These are phyloP conservation scores for Backusella macrospora DNA, from an alignment of 192 early-diverging fungal species.

Conservation along the genomic window DNA sequence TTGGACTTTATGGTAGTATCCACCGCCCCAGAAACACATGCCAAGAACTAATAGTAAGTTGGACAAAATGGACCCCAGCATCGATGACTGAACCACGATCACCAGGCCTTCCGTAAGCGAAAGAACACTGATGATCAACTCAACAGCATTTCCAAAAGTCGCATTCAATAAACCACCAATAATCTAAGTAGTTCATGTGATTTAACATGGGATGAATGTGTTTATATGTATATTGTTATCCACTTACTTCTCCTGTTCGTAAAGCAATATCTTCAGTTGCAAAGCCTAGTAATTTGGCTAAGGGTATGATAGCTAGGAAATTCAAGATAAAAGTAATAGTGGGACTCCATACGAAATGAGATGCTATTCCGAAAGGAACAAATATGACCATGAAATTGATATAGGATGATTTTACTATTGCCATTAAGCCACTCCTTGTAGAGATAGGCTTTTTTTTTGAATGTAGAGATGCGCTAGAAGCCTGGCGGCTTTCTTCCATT, in stretches of 20 bases:
- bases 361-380: slow-evolving; percentile 78
- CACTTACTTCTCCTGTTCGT: slow-evolving; percentile 61
- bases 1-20: slow-evolving; percentile 75
- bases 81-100: slow-evolving; percentile 84
- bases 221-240: background rate
- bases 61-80: slow-evolving; percentile 89
- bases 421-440: background rate
- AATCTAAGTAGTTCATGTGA: slow-evolving; percentile 38
- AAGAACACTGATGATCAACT: slow-evolving; percentile 81
- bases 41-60: slow-evolving; percentile 89
- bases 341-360: slow-evolving; percentile 69
- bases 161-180: slow-evolving; percentile 87
- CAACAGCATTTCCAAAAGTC: slow-evolving; percentile 68
- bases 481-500: slow-evolving; percentile 3
- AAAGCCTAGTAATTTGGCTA: slow-evolving; percentile 88
- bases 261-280: slow-evolving; percentile 84
- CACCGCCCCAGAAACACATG: slow-evolving; percentile 85
- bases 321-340: slow-evolving; percentile 77
- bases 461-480: background rate
- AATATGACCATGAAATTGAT: slow-evolving; percentile 70
- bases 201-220: background rate
- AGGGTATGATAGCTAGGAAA: slow-evolving; percentile 85
- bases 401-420: slow-evolving; percentile 49
- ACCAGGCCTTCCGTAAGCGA: slow-evolving; percentile 79
- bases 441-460: background rate